These are phyloP conservation scores for Pholiota microspora DNA, from an alignment of 768 basidiomycete species.

Conservation along the genomic window DNA sequence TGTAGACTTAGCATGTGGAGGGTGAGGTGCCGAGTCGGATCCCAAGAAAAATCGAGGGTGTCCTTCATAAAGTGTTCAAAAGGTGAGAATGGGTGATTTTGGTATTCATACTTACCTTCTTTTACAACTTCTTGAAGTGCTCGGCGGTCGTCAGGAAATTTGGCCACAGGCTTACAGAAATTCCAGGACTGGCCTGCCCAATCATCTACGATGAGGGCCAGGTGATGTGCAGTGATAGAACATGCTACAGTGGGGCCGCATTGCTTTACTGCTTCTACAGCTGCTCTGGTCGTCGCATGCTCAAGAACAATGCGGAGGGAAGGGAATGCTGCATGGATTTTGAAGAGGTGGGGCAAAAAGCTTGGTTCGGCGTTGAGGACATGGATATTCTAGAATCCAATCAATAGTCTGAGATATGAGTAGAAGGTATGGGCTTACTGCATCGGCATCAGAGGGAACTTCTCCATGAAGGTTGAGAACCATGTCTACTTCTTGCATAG, in stretches of 20 bases:
- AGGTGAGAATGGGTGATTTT: background rate
- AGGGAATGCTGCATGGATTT: constrained; percentile 83
- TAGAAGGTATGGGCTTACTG: constrained; percentile 26
- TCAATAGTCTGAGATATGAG: background rate
- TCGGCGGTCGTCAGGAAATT: constrained; percentile 87
- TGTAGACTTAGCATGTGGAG: constrained; percentile 62
- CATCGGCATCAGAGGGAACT: constrained; percentile 78
- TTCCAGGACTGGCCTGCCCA: constrained; percentile 96
- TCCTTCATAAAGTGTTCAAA: constrained; percentile 38
- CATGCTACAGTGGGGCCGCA: constrained; percentile 86
- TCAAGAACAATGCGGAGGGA: constrained; percentile 92
- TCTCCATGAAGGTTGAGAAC: constrained; percentile 98
- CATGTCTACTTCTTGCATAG: constrained; percentile 92
- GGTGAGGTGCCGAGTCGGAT: constrained; percentile 95
- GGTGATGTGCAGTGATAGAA: constrained; percentile 96
- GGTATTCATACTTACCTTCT: constrained; percentile 47
- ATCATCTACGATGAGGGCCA: constrained; percentile 90
- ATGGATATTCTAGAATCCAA: constrained; percentile 74
- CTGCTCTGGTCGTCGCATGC: constrained; percentile 92
- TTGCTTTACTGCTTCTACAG: constrained; percentile 81
- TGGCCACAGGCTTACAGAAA: constrained; percentile 98
- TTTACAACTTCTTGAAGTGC: constrained; percentile 76
- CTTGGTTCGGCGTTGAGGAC: constrained; percentile 89
- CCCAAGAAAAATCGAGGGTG: constrained; percentile 97
- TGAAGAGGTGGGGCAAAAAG: constrained; percentile 85